Base-by-base conservation (phyloP, 2,329 filamentous ascomycete genomes). In the Akanthomyces lecanii region DNA sequence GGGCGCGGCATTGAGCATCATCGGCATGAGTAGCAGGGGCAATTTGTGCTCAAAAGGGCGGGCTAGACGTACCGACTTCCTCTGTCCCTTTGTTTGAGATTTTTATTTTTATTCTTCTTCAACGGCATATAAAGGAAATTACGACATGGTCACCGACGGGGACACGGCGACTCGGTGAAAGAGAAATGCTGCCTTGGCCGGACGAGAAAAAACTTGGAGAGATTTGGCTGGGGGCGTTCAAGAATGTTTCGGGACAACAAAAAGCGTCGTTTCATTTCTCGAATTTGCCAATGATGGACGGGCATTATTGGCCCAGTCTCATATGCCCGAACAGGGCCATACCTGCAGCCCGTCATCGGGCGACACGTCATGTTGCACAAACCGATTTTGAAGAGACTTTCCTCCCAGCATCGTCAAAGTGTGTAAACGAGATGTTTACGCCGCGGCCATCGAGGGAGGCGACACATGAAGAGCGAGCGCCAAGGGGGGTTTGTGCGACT, bases 291-390 rank as follows among this genome's bases (percentile, higher is more conserved):
- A 14, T 36, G 33, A 36, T 11, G 33, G 33, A 36, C 10, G 33
- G 14, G 36, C 36, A 5, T 6, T 38, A 40, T 48, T 38, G 30
- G 30, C 21, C 5, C 12, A 6, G 44, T 40, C 8, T 21, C 52
- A 44, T n/a, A 42, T 55, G 52, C 44, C 55, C 33, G 30, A 21
- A 50, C 38, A 50, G 21, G 33, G 44, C 44, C 12, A n/a, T 33
- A 7, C 30, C 44, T 58, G 55, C 55, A 58, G 55, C 40, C 45
- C 55, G 55, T 58, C 55, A 58, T 58, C 44, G 44, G 38, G 44
- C 45, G 44, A 50, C n/a, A 28, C 28, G 33, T 50, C 44, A 58
- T 16, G 33, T n/a, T 7, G 21, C 23, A 45, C n/a, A 28, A 25
- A 2, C 12, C 11, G 38, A 40, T 11, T 11, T 4, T 1, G n/a